A percentile compares a stretch with the other conserved stretches of the same genome.
These are phyloP conservation scores for Rhexocercosporidium sp. DNA, from an alignment of 2,329 filamentous ascomycete genomes.

Conservation along the genomic window DNA sequence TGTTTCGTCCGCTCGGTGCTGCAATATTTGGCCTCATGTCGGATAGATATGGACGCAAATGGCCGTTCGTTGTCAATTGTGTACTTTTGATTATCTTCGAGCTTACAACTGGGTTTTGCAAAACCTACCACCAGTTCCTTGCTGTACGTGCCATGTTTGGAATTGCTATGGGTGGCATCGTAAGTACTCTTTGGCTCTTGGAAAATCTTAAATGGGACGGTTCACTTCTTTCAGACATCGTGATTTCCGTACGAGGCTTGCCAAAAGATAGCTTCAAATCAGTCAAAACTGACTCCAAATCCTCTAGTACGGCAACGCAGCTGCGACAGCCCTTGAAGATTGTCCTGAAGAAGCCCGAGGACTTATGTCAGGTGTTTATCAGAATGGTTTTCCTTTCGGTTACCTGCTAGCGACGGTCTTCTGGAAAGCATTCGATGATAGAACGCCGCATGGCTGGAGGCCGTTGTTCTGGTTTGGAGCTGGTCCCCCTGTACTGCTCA, in stretches of 20 bases:
- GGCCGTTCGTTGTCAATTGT: conserved; percentile 80
- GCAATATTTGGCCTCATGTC: conserved; percentile 77
- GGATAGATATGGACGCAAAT: conserved; percentile 81
- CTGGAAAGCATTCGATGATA: conserved; percentile 71
- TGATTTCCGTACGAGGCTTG: not conserved
- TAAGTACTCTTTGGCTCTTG: not conserved
- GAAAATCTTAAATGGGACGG: too few species aligned
- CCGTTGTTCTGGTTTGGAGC: conserved; percentile 91
- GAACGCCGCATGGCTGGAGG: conserved; percentile 80
- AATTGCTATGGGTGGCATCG: conserved; percentile 75
- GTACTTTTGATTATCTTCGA: conserved; percentile 74
- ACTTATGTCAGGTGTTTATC: conserved; percentile 80
- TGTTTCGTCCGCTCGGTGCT: conserved; percentile 77
- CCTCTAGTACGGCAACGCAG: conserved; percentile 73
- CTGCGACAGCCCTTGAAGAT: conserved; percentile 77
- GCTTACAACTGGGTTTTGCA: conserved; percentile 74
- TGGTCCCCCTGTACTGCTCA: conserved; percentile 79
- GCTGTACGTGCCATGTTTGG: conserved; percentile 78
- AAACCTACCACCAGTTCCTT: conserved; percentile 70
- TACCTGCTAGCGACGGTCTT: conserved; percentile 79
- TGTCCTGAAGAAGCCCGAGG: conserved; percentile 60
- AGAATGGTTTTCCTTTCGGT: conserved; percentile 81
- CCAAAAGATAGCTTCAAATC: not conserved
- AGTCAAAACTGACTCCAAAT: not conserved
- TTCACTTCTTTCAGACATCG: not conserved